A percentile compares a stretch with the other conserved stretches of the same genome.
These are phyloP conservation scores for Apophysomyces trapeziformis DNA, from an alignment of 371 early-diverging fungal genomes.

Conservation along the genomic window DNA sequence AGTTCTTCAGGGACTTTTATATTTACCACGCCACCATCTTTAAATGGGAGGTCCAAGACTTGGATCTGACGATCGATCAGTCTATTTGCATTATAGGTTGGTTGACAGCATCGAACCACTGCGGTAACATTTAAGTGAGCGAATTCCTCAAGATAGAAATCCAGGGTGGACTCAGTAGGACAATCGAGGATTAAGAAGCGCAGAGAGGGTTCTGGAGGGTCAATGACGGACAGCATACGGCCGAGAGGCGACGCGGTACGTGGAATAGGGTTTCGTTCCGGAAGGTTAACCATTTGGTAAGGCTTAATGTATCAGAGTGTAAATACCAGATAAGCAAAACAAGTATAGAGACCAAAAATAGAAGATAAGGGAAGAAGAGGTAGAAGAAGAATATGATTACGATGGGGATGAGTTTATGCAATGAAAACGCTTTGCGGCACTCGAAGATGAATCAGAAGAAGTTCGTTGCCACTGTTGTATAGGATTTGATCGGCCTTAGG, in stretches of 20 bases:
- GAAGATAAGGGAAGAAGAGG: not conserved
- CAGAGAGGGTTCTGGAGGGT: constrained; percentile 37
- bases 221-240: constrained; percentile 31
- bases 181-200: constrained; percentile 90
- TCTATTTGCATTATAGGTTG: constrained; percentile 76
- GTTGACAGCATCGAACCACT: constrained; percentile 87
- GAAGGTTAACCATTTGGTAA: not conserved
- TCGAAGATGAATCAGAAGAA: constrained; percentile 4
- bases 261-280: not conserved
- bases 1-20: not conserved
- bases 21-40: constrained; percentile 68
- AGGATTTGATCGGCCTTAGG: constrained; percentile 10
- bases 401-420: not conserved
- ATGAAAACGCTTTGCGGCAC: not conserved
- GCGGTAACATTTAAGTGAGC: constrained; percentile 73
- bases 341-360: not conserved
- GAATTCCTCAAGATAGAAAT: constrained; percentile 80
- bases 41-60: constrained; percentile 47
- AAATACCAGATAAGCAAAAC: not conserved
- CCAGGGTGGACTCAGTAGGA: constrained; percentile 83
- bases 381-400: not conserved
- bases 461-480: not conserved
- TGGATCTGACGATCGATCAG: constrained; percentile 59
- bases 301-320: not conserved
- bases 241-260: constrained; percentile 14